These are phyloP conservation scores for Cyphellophora europaea DNA, from an alignment of 2,329 filamentous ascomycete species.

Conservation along the genomic window DNA sequence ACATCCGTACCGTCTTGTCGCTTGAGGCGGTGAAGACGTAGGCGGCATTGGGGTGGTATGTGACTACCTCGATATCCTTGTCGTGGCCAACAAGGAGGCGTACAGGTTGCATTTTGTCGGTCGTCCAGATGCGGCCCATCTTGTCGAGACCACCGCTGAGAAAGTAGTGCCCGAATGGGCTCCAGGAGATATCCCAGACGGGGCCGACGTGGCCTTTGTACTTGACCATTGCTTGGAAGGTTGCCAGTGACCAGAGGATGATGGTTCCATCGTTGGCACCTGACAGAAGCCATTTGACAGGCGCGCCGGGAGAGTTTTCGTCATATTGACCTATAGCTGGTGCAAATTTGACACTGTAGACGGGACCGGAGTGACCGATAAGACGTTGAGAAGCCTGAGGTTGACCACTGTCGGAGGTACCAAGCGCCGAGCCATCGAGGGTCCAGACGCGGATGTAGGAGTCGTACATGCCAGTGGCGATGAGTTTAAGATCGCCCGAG, in stretches of 20 bases:
- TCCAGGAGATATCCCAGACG: conserved; percentile 80
- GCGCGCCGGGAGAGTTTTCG: conserved; percentile 37
- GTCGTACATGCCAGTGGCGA: conserved; percentile 81
- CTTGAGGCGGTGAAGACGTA: conserved; percentile 91
- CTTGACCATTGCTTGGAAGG: conserved; percentile 84
- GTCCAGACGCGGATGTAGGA: conserved; percentile 96
- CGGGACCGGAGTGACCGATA: conserved; percentile 81
- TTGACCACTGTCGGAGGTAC: conserved; percentile 55
- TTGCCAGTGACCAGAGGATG: conserved; percentile 85
- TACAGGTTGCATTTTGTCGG: conserved; percentile 82
- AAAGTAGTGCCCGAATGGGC: conserved; percentile 93
- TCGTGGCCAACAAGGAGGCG: conserved; percentile 89
- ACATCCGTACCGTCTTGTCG: conserved; percentile 95
- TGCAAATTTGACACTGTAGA: conserved; percentile 85
- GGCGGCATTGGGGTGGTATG: conserved; percentile 88
- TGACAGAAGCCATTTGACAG: conserved; percentile 71
- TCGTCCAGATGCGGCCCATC: conserved; percentile 82
- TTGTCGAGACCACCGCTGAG: conserved; percentile 79
- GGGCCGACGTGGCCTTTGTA: conserved; percentile 91
- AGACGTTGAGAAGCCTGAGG: conserved; percentile 63
- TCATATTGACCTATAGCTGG: conserved; percentile 50
- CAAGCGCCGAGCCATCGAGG: conserved; percentile 72
- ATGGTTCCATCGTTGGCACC: conserved; percentile 80
- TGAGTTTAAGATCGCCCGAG: conserved; percentile 78
- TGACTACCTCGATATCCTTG: conserved; percentile 79